Conservation (phyloP, 768 basidiomycete genomes). For the Crucibulum laeve region DNA sequence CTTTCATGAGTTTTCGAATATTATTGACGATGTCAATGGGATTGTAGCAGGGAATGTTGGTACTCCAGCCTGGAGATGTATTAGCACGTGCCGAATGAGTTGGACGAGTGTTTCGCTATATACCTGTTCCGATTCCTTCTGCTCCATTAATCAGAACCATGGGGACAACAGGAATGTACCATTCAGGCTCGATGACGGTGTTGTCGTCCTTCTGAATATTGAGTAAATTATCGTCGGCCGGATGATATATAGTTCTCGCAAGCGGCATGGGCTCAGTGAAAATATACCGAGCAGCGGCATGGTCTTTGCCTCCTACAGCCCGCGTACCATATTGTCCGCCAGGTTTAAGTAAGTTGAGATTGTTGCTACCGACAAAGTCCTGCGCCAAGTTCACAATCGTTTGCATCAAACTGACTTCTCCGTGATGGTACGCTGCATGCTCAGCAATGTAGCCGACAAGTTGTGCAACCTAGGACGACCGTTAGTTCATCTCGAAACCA, state of each 20-base stretch:
- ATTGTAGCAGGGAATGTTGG: conserved; percentile 87
- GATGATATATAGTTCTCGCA: conserved; percentile 74
- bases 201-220: conserved; percentile 85
- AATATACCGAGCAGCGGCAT: conserved; percentile 95
- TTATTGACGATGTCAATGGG: conserved; percentile 88
- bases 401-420: conserved; percentile 78
- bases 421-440: conserved; percentile 95
- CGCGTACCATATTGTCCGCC: conserved; percentile 97
- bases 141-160: conserved; percentile 90
- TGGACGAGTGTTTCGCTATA: conserved; percentile 13
- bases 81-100: conserved; percentile 1
- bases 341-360: conserved; percentile 82
- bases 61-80: conserved; percentile 84
- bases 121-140: conserved; percentile 96
- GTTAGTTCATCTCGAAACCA: neutral
- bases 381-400: conserved; percentile 96
- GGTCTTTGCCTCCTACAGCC: conserved; percentile 90
- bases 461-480: conserved; percentile 69
- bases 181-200: conserved; percentile 84
- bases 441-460: conserved; percentile 94
- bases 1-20: conserved; percentile 79
- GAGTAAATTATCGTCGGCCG: conserved; percentile 83
- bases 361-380: conserved; percentile 93
- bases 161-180: conserved; percentile 88
- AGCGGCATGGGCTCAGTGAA: conserved; percentile 77